Evolutionary conservation across 768 basidiomycete genomes (phyloP).

Genomic region (Podaxis pistillaris): DNA sequence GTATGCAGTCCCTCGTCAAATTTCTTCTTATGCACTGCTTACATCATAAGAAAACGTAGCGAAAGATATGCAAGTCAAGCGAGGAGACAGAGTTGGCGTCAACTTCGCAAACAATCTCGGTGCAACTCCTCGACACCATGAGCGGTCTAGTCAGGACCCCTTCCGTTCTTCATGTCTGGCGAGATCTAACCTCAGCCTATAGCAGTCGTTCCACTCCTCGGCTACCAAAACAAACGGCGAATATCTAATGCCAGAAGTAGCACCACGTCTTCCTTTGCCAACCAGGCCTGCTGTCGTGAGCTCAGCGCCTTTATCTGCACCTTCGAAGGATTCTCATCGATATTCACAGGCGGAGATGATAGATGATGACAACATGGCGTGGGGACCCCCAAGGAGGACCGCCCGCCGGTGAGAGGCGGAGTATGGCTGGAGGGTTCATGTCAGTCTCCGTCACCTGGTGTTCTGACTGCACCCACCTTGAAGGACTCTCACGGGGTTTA

Average conservation of each 20-base stretch:
- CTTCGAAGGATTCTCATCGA: neutral
- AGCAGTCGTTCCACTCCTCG: neutral
- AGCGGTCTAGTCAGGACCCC: neutral
- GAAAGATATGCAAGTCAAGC: neutral
- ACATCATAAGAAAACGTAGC: neutral
- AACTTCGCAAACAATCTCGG: neutral
- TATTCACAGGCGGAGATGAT: conserved; percentile 16
- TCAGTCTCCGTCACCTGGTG: neutral
- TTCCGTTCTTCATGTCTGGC: neutral
- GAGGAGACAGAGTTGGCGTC: neutral
- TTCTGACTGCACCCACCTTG: neutral
- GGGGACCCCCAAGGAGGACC: conserved; percentile 11
- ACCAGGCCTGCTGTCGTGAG: neutral
- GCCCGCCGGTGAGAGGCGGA: neutral
- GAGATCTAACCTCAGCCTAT: neutral
- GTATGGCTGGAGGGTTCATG: neutral
- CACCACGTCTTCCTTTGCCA: neutral
- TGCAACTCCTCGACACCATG: neutral
- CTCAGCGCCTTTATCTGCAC: neutral
- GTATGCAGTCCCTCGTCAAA: neutral
- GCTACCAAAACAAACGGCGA: neutral
- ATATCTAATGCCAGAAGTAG: too few relatives aligned
- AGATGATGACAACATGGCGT: conserved; percentile 18
- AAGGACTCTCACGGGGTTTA: neutral
- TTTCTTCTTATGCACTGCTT: neutral